Conservation (phyloP, 2,329 filamentous ascomycete genomes). For the Ceratocystis lukuohia region DNA sequence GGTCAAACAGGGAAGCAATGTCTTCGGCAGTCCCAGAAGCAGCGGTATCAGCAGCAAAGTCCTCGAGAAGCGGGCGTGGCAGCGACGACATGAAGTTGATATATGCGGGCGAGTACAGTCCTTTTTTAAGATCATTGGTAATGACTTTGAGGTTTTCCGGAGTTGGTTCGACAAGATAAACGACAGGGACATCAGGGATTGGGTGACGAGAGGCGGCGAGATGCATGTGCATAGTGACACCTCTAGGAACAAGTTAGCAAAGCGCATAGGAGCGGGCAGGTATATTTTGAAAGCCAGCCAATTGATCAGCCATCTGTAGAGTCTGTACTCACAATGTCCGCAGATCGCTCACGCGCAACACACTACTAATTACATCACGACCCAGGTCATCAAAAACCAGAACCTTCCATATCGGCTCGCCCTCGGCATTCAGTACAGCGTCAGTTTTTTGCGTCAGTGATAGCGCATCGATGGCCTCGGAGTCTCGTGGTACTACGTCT, state of each 20-base stretch:
- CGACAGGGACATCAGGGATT: conserved; percentile 90
- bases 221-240: conserved; percentile 93
- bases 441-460: conserved; percentile 42
- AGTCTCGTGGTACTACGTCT: conserved; percentile 43
- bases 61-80: conserved; percentile 77
- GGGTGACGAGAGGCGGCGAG: conserved; percentile 51
- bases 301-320: neutral
- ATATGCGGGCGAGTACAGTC: conserved; percentile 84
- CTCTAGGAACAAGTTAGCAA: conserved; percentile 26
- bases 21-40: conserved; percentile 72
- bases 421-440: conserved; percentile 73
- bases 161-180: conserved; percentile 91
- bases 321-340: conserved; percentile 46
- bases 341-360: conserved; percentile 84
- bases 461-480: conserved; percentile 48
- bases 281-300: too few species aligned
- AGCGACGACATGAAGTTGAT: conserved; percentile 95
- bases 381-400: conserved; percentile 87
- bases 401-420: conserved; percentile 94
- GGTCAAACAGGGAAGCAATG: conserved; percentile 86
- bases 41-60: conserved; percentile 82
- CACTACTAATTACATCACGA: conserved; percentile 91
- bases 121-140: conserved; percentile 71
- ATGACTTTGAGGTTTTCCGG: conserved; percentile 67
- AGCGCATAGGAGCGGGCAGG: neutral